Evolutionary conservation across 2,329 filamentous ascomycete genomes (phyloP).

Genomic region (Fusarium sp.): DNA sequence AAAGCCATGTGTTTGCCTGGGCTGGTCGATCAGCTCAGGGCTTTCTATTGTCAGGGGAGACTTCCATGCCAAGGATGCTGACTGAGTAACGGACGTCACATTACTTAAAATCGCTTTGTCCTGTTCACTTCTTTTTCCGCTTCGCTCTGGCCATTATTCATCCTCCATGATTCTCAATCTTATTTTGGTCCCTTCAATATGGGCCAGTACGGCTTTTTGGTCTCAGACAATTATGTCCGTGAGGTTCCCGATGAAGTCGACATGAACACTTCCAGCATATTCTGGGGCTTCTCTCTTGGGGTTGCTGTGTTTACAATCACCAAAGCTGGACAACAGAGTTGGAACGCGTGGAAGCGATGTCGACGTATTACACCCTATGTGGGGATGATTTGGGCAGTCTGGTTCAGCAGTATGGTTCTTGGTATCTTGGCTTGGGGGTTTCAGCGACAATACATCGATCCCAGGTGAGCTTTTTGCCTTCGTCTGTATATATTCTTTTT

Average conservation of each 20-base stretch:
- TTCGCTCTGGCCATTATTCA: background rate
- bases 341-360: constrained; percentile 33
- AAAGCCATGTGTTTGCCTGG: background rate
- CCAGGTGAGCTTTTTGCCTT: constrained; percentile 27
- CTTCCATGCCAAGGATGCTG: constrained; percentile 3
- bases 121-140: background rate
- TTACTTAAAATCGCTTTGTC: background rate
- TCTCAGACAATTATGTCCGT: constrained; percentile 45
- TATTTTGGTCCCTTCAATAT: background rate
- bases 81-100: background rate
- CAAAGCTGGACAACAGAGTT: constrained; percentile 33
- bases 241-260: constrained; percentile 40
- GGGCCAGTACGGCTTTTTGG: constrained; percentile 45
- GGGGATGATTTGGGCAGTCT: constrained; percentile 46
- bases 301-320: constrained; percentile 31
- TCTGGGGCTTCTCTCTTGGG: constrained; percentile 47
- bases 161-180: too few relatives aligned
- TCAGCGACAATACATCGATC: constrained; percentile 44
- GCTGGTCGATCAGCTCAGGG: background rate
- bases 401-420: constrained; percentile 44
- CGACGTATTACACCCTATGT: constrained; percentile 36
- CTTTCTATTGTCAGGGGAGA: background rate
- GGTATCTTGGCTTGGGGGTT: constrained; percentile 44
- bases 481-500: rapidly evolving
- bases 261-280: constrained; percentile 46